Evolutionary conservation across 2,329 filamentous ascomycete species (phyloP).

Genomic region (Colletotrichum aenigma): DNA sequence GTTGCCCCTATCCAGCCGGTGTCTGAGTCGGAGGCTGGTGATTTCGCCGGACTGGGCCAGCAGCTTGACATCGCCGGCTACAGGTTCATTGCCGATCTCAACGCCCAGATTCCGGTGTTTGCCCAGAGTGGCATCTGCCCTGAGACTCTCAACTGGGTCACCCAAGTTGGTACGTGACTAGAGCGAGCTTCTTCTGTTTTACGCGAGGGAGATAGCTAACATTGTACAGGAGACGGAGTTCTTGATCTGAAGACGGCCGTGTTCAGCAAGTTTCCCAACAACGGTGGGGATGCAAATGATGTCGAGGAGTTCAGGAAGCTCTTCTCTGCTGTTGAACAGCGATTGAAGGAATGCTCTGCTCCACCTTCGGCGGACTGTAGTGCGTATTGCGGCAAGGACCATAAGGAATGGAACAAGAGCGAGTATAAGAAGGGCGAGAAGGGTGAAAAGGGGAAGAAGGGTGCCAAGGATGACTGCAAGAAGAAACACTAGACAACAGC

Average conservation of each 20-base stretch:
- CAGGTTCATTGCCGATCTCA: neutral
- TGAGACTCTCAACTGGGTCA: neutral
- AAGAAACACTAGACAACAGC: neutral
- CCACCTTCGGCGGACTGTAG: neutral
- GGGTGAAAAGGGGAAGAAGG: neutral
- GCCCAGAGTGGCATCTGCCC: neutral
- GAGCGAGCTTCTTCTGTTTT: accelerated
- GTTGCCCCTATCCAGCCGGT: neutral
- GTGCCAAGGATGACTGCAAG: neutral
- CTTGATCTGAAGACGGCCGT: neutral
- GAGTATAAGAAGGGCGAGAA: neutral
- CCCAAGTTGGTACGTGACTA: neutral
- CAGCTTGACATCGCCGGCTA: neutral
- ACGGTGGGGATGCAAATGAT: neutral
- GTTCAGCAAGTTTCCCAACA: neutral
- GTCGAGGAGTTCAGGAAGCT: neutral
- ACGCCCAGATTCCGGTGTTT: neutral
- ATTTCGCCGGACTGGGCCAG: neutral
- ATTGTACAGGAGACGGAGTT: neutral
- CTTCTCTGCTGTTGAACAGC: neutral
- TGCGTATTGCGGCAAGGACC: neutral
- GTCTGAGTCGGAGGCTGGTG: neutral
- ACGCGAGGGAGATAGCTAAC: neutral
- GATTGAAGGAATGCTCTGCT: neutral
- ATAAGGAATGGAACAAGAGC: neutral